phyloP scores from a whole-genome alignment of 768 basidiomycete species.

The Leccinum subtestaceum region DNA sequence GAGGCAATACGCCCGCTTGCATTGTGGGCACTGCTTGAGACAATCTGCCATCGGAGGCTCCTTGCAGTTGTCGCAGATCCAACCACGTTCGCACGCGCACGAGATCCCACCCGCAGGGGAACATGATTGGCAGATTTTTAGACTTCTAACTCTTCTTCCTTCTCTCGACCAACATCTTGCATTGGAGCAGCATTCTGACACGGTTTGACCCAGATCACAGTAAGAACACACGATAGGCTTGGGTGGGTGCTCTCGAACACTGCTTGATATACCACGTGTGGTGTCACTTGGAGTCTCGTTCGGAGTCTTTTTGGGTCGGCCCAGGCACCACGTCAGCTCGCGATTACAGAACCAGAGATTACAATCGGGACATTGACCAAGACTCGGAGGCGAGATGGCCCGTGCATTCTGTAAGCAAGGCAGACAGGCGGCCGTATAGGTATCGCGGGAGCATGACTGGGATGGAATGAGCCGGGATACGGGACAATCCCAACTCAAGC shows the following conservation, averaged over 20 bases:
- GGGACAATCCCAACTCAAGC: conserved; percentile 15
- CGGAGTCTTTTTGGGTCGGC: conserved; percentile 14
- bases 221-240: conserved; percentile 13
- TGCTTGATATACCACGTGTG: neutral
- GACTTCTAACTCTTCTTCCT: neutral
- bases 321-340: conserved; percentile 24
- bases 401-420: conserved; percentile 7
- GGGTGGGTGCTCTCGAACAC: conserved; percentile 14
- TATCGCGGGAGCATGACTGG: conserved; percentile 11
- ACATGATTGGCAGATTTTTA: no score
- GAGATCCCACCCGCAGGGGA: no score
- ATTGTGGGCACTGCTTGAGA: no score
- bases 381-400: neutral
- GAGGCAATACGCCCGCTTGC: no score
- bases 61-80: no score
- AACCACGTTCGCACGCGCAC: no score
- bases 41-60: no score
- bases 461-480: conserved; percentile 17
- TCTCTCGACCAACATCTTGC: conserved; percentile 19
- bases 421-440: conserved; percentile 4
- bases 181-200: conserved; percentile 4
- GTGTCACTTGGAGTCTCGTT: neutral
- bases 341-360: conserved; percentile 18
- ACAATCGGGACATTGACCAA: conserved; percentile 24
- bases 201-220: conserved; percentile 5